Conservation (phyloP, 176 grass and related monocot species). For the Eremochloa ophiuroides region DNA sequence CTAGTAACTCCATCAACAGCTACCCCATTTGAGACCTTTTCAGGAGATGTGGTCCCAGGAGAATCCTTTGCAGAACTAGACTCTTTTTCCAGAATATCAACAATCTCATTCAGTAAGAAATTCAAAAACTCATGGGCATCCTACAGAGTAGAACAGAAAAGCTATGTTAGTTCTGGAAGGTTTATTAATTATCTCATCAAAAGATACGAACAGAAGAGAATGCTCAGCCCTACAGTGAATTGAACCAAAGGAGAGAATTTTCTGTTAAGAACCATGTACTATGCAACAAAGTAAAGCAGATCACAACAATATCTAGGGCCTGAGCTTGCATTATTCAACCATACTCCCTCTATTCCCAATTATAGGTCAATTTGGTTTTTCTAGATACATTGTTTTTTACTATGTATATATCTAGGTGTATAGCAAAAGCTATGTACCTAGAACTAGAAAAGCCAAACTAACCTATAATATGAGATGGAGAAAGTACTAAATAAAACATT, state of each 20-base stretch:
- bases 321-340: constrained; percentile 4
- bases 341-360: neutral
- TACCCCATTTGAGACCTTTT: constrained; percentile 48
- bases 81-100: constrained; percentile 88
- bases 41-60: constrained; percentile 39
- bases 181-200: neutral
- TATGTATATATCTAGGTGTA: neutral
- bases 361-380: neutral
- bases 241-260: constrained; percentile 8
- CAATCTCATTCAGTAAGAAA: constrained; percentile 89
- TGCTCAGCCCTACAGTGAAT: neutral
- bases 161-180: constrained; percentile 13
- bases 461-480: neutral
- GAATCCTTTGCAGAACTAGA: constrained; percentile 42
- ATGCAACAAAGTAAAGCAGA: neutral
- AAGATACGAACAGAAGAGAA: neutral
- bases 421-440: neutral
- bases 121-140: constrained; percentile 98
- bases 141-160: constrained; percentile 46
- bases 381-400: neutral
- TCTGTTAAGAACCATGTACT: neutral
- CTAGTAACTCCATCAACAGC: constrained; percentile 30
- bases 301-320: constrained; percentile 2
- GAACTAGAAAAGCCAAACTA: neutral
- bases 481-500: neutral